A percentile compares a stretch with the other conserved stretches of the same genome.
These are phyloP conservation scores for Acanthamoeba sp. DNA, from an alignment of 208 protist genomes.

Conservation along the genomic window DNA sequence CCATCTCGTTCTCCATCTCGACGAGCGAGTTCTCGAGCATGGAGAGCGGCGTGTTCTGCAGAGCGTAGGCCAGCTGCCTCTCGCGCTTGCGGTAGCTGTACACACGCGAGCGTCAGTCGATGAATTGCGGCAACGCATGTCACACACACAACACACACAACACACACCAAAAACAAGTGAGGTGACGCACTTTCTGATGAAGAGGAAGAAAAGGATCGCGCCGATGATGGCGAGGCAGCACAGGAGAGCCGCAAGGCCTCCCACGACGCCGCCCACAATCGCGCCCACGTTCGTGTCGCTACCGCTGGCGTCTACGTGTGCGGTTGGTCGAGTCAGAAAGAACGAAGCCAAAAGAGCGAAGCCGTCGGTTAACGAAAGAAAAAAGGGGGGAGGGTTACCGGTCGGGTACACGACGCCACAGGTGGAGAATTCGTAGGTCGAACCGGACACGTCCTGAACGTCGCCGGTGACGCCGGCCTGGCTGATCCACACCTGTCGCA, in stretches of 20 bases:
- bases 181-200: conserved; percentile 2
- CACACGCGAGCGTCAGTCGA: too few species aligned
- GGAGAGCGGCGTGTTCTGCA: conserved; percentile 15
- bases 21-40: conserved; percentile 31
- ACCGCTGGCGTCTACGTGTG: neutral
- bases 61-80: conserved; percentile 10
- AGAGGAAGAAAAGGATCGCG: conserved; percentile 29
- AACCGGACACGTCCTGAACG: neutral
- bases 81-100: conserved; percentile 27
- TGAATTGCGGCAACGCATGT: too few species aligned
- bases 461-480: neutral
- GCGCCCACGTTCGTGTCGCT: neutral
- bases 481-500: conserved; percentile 30
- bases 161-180: too few species aligned
- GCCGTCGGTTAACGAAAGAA: neutral
- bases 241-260: neutral
- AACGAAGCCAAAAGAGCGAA: neutral
- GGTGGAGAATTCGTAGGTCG: conserved; percentile 21
- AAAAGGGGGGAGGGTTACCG: neutral
- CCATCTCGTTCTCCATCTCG: conserved; percentile 27
- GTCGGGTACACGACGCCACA: conserved; percentile 35
- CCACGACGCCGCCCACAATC: neutral
- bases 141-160: too few species aligned
- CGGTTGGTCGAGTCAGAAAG: too few species aligned
- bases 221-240: conserved; percentile 3